phyloP scores from a whole-genome alignment of 176 grass and related monocot species.

The Zea mays region Zm-B73-REFERENCE-NAM-5.0 NC_050100.1:222123501-222124000 shows the following conservation, averaged over 20 bases:
- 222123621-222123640: conserved; percentile 65
- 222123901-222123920: background rate
- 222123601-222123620: background rate
- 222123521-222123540: conserved; percentile 16
- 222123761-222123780: conserved; percentile 33
- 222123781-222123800: conserved; percentile 1
- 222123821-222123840: conserved; percentile 14
- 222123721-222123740: conserved; percentile 60
- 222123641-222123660: conserved; percentile 71
- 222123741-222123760: conserved; percentile 29
- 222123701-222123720: conserved; percentile 83
- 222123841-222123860: background rate
- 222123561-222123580: background rate
- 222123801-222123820: conserved; percentile 6
- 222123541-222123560: background rate
- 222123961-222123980: conserved; percentile 1
- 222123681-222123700: conserved; percentile 87
- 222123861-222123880: background rate
- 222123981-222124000: conserved; percentile 2
- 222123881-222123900: conserved; percentile 27
- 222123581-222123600: background rate
- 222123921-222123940: background rate
- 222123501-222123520: conserved; percentile 18
- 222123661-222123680: conserved; percentile 86
- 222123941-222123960: conserved; percentile 31